Conservation (phyloP, 768 basidiomycete species). For the Chiua virens region DNA sequence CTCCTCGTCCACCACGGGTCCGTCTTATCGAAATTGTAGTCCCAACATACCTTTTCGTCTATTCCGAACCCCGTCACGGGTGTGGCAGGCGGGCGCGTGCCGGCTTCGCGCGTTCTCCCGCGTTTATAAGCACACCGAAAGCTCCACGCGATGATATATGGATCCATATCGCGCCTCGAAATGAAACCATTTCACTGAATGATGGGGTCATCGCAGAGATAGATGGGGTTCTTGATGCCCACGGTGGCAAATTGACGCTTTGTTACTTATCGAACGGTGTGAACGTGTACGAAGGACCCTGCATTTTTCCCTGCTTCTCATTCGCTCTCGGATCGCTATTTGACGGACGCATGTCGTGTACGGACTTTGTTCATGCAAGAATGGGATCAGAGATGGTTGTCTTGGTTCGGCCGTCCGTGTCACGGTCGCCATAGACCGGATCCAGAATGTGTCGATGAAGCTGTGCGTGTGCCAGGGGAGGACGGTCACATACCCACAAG, state of each 20-base stretch:
- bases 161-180: constrained; percentile 8
- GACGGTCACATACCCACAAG: background rate
- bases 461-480: background rate
- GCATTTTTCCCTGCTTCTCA: background rate
- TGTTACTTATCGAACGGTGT: constrained; percentile 7
- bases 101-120: background rate
- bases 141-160: constrained; percentile 19
- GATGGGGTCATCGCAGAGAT: background rate
- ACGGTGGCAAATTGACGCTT: background rate
- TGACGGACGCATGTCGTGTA: background rate
- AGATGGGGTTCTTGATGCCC: background rate
- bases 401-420: constrained; percentile 3
- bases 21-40: constrained; percentile 3
- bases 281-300: constrained; percentile 9
- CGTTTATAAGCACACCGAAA: constrained; percentile 12
- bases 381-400: background rate
- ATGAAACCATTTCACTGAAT: constrained; percentile 7
- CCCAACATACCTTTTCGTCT: constrained; percentile 1
- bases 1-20: constrained; percentile 4
- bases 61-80: too few species aligned
- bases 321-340: background rate
- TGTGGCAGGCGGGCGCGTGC: constrained; percentile 8
- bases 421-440: background rate
- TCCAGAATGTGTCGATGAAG: constrained; percentile 2
- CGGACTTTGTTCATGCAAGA: background rate